A percentile compares a stretch with the other conserved stretches of the same genome.
phyloP scores from a whole-genome alignment of 805 yeast species.

The Jamesozyma jinghongensis region DNA sequence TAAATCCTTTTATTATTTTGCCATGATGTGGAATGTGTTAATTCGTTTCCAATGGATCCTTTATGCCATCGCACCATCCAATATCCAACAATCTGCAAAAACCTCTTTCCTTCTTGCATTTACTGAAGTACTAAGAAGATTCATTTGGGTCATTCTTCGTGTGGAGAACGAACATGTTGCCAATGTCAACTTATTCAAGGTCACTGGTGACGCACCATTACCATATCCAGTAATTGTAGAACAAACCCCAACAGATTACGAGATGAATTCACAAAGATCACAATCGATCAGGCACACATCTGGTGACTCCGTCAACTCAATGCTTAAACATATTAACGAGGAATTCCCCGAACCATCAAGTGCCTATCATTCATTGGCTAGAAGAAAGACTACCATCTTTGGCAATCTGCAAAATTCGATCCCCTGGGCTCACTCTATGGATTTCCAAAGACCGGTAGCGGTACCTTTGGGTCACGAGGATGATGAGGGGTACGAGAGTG shows the following conservation, averaged over 20 bases:
- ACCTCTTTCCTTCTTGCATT: constrained; percentile 77
- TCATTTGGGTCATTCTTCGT: constrained; percentile 84
- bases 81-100: constrained; percentile 79
- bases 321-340: not conserved
- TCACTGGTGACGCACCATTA: constrained; percentile 76
- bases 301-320: not conserved
- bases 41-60: constrained; percentile 89
- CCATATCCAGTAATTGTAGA: constrained; percentile 48
- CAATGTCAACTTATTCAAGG: constrained; percentile 75
- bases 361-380: constrained; percentile 17
- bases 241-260: not conserved
- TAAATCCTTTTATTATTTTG: constrained; percentile 53
- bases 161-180: constrained; percentile 96
- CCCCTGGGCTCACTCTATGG: constrained; percentile 74
- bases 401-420: constrained; percentile 36
- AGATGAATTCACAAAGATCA: not conserved
- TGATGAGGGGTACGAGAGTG: not conserved
- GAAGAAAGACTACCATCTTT: constrained; percentile 21
- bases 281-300: not conserved
- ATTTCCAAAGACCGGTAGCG: constrained; percentile 56
- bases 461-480: constrained; percentile 1
- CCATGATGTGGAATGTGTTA: constrained; percentile 63
- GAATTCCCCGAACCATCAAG: constrained; percentile 14
- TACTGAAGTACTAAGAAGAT: constrained; percentile 75
- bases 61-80: constrained; percentile 66